These are phyloP conservation scores for Apophysomyces sp. DNA, from an alignment of 371 early-diverging fungal species.

Conservation along the genomic window DNA sequence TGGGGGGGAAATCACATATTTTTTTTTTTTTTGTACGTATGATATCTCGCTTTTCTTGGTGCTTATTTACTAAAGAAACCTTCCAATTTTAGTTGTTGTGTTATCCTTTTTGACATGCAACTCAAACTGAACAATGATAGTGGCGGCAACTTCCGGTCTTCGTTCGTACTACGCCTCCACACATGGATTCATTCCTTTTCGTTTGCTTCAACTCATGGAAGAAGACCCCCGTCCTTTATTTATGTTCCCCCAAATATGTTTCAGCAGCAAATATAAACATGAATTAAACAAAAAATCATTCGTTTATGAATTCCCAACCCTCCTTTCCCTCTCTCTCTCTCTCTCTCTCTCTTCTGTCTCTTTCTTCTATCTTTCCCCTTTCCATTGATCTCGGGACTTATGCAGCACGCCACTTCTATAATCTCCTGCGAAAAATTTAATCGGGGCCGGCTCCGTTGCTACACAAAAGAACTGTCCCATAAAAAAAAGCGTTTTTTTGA, in stretches of 20 bases:
- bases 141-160: neutral
- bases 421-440: neutral
- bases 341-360: neutral
- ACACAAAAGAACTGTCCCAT: neutral
- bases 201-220: neutral
- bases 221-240: neutral
- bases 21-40: constrained; percentile 1
- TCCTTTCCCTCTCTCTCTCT: neutral
- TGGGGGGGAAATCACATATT: neutral
- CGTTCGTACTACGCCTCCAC: neutral
- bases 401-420: neutral
- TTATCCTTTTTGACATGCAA: neutral
- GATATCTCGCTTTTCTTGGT: neutral
- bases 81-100: neutral
- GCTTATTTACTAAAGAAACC: neutral
- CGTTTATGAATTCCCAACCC: neutral
- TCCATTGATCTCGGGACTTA: neutral
- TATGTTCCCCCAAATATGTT: neutral
- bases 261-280: constrained; percentile 1
- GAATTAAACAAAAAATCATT: neutral
- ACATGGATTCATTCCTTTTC: constrained; percentile 1
- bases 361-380: neutral
- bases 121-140: constrained; percentile 1
- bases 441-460: neutral
- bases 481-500: neutral